phyloP scores from a whole-genome alignment of 106 monocot species.

The Dendrobium chrysotoxum region DNA sequence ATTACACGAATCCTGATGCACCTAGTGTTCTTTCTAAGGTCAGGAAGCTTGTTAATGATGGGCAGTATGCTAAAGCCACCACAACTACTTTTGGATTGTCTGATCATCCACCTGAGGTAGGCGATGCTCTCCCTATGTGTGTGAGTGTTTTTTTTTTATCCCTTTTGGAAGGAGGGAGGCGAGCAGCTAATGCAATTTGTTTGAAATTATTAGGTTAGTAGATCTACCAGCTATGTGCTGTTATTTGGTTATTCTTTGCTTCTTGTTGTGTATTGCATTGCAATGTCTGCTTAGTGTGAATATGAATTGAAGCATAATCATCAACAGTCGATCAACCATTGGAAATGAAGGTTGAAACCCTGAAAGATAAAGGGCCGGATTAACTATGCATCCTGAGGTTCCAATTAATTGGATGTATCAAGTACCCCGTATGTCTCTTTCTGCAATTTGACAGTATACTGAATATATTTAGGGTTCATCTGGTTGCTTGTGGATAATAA shows the following conservation, averaged over 20 bases:
- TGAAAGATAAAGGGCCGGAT: background rate
- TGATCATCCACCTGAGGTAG: constrained; percentile 57
- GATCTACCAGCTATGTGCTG: no score
- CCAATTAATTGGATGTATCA: background rate
- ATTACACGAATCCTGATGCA: constrained; percentile 67
- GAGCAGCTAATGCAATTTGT: no score
- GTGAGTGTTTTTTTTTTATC: background rate
- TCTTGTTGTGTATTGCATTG: background rate
- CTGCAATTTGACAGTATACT: no score
- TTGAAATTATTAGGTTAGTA: no score
- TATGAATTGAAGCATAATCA: background rate
- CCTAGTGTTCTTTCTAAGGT: constrained; percentile 69
- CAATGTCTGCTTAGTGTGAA: background rate
- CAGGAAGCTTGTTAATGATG: constrained; percentile 76
- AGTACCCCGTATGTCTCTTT: background rate
- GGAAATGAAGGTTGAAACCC: background rate
- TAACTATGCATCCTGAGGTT: background rate
- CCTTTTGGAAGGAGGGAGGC: no score
- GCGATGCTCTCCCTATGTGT: background rate
- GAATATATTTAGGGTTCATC: no score
- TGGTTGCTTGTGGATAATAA: no score
- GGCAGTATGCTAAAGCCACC: constrained; percentile 62
- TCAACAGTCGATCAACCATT: background rate
- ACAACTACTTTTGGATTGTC: constrained; percentile 41
- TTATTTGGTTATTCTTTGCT: background rate